phyloP scores from a whole-genome alignment of 495 filamentous ascomycete species.

The Lepidopterella palustris region DNA sequence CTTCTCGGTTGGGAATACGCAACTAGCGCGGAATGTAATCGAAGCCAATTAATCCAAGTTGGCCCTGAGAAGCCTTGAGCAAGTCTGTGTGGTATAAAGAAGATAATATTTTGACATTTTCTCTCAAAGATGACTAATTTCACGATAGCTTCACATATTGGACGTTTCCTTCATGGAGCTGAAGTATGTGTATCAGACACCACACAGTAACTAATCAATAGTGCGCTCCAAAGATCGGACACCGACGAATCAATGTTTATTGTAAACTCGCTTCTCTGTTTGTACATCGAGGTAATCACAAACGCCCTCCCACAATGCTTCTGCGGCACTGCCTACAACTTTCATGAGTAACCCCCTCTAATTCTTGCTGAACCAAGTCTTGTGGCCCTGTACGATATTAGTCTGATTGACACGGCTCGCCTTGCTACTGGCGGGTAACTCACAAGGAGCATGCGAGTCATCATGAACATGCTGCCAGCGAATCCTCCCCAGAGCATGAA shows the following conservation, averaged over 20 bases:
- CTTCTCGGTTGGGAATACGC: not conserved
- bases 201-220: no score
- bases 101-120: no score
- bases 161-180: no score
- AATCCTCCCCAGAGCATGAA: conserved; percentile 58
- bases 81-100: no score
- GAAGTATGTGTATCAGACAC: no score
- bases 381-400: conserved; percentile 58
- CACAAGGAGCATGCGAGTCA: conserved; percentile 54
- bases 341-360: conserved; percentile 36
- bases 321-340: not conserved
- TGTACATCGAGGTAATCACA: conserved; percentile 20
- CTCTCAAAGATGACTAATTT: no score
- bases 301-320: conserved; percentile 5
- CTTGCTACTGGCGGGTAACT: conserved; percentile 10
- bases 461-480: conserved; percentile 51
- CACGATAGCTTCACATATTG: no score
- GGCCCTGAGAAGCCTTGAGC: no score
- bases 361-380: conserved; percentile 74
- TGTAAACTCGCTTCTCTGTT: conserved; percentile 17
- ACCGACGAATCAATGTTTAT: no score
- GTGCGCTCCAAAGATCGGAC: not conserved
- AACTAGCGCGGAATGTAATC: not conserved
- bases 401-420: conserved; percentile 4
- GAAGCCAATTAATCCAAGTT: not conserved